Evolutionary conservation across 2,329 filamentous ascomycete species (phyloP).

Genomic region (Xenoacremonium recifei): DNA sequence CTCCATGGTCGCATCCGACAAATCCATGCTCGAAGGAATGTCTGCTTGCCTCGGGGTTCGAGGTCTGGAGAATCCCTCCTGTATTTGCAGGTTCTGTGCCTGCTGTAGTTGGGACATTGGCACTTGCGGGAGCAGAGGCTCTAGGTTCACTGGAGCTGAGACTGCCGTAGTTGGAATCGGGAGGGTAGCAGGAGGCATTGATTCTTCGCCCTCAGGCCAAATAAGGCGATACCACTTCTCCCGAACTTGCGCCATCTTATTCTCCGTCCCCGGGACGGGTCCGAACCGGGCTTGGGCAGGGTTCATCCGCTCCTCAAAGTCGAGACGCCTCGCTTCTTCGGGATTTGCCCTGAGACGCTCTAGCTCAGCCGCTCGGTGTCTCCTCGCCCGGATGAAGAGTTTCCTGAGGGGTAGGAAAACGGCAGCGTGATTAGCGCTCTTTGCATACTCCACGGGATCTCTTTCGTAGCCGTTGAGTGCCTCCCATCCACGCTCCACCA

Average conservation of each 20-base stretch:
- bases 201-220: conserved; percentile 27
- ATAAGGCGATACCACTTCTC: conserved; percentile 54
- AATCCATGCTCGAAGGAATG: conserved; percentile 19
- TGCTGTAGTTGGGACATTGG: conserved; percentile 8
- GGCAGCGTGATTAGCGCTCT: conserved; percentile 44
- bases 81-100: background rate
- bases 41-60: conserved; percentile 14
- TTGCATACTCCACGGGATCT: conserved; percentile 42
- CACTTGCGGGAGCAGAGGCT: conserved; percentile 1
- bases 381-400: conserved; percentile 51
- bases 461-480: conserved; percentile 39
- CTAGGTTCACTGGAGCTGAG: conserved; percentile 4
- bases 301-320: conserved; percentile 46
- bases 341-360: conserved; percentile 46
- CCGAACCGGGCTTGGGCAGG: conserved; percentile 46
- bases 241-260: conserved; percentile 42
- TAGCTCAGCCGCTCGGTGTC: conserved; percentile 51
- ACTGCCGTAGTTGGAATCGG: conserved; percentile 8
- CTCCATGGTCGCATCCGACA: conserved; percentile 30
- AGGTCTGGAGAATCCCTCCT: conserved; percentile 6
- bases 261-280: conserved; percentile 46
- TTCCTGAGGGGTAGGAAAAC: conserved; percentile 55
- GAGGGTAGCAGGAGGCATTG: conserved; percentile 7
- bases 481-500: conserved; percentile 51
- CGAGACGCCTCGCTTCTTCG: conserved; percentile 48